A percentile compares a stretch with the other conserved stretches of the same genome.
phyloP scores from a whole-genome alignment of 208 protist genomes.

The Porcisia deanei region DNA sequence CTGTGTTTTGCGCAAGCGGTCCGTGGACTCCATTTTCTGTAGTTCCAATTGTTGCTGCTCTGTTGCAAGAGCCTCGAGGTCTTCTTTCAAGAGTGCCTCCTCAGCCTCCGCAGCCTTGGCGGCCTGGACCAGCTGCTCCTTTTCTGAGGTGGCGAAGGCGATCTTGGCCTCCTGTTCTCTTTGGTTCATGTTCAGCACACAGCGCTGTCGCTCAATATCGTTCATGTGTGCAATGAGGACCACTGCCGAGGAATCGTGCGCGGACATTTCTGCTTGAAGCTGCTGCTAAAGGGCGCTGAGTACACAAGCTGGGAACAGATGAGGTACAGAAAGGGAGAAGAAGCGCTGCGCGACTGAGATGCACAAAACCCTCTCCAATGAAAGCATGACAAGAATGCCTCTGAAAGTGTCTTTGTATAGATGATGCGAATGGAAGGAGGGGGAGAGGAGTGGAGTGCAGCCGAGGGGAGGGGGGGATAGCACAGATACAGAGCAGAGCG shows the following conservation, averaged over 20 bases:
- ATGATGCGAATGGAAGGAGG: background rate
- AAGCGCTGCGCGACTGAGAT: too few relatives aligned
- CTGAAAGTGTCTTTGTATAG: background rate
- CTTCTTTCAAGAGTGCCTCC: constrained; percentile 45
- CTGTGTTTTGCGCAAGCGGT: constrained; percentile 62
- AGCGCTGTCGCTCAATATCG: constrained; percentile 72
- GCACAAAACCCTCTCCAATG: too few relatives aligned
- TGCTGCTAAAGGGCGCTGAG: background rate
- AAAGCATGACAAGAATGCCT: background rate
- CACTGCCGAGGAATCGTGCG: constrained; percentile 43
- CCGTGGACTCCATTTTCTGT: constrained; percentile 47
- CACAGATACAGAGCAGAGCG: too few relatives aligned
- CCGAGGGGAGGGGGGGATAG: background rate
- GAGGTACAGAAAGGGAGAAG: background rate
- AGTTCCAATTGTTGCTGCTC: constrained; percentile 72
- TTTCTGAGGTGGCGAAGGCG: constrained; percentile 47
- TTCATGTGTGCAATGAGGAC: constrained; percentile 77
- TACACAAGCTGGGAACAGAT: background rate
- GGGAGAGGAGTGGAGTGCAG: background rate
- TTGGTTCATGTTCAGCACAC: constrained; percentile 64
- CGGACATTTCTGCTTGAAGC: constrained; percentile 9
- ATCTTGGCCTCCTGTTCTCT: constrained; percentile 75
- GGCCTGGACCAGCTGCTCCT: constrained; percentile 45
- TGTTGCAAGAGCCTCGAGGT: constrained; percentile 53
- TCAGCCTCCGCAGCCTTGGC: constrained; percentile 34